Conservation (phyloP, 106 monocot species). For the Cymbidium sinense region DNA sequence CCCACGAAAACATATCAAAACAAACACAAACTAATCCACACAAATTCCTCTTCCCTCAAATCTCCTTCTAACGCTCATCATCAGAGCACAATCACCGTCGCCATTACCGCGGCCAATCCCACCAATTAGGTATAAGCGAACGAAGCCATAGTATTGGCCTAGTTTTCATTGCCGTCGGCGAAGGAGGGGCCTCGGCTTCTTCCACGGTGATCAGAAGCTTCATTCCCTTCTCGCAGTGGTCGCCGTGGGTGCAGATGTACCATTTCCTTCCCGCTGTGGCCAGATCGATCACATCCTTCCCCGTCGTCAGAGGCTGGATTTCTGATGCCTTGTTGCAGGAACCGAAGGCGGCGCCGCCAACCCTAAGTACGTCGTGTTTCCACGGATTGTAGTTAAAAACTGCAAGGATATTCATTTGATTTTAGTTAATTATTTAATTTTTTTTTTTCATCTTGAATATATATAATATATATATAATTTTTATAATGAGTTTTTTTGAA, state of each 20-base stretch:
- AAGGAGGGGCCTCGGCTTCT: background rate
- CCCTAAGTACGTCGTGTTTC: constrained; percentile 4
- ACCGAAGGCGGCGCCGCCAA: background rate
- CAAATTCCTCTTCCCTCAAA: background rate
- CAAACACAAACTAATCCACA: background rate
- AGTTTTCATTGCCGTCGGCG: background rate
- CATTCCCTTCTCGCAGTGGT: background rate
- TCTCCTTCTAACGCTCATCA: no score
- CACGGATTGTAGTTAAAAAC: constrained; percentile 2
- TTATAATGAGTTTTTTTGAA: no score
- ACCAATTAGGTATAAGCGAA: background rate
- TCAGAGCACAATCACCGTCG: background rate
- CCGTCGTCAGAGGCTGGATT: background rate
- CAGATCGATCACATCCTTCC: constrained; percentile 10
- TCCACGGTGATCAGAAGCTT: background rate
- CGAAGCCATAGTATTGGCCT: background rate
- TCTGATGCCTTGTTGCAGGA: background rate
- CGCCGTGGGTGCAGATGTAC: background rate
- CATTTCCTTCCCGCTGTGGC: constrained; percentile 2
- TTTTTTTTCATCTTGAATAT: background rate
- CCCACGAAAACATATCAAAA: background rate
- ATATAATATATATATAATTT: no score
- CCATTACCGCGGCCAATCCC: background rate
- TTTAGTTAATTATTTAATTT: background rate
- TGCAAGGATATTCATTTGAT: background rate